Base-by-base conservation (phyloP, 2,329 filamentous ascomycete species). In the Fusarium lateritium region DNA sequence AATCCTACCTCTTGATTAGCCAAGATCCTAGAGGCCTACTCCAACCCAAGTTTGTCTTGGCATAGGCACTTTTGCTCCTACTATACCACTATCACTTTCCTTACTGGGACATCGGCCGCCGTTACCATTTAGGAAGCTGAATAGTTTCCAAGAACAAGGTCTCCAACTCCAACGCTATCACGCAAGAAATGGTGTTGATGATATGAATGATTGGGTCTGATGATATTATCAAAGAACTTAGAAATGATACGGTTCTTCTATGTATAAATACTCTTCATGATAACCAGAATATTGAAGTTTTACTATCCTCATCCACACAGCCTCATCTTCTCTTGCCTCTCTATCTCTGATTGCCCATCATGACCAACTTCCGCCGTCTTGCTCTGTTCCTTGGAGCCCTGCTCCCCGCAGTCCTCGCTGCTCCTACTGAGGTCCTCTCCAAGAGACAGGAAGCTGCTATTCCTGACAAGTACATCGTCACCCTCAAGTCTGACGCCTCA, bases 381-480 rank as follows among this genome's bases (percentile, higher is more conserved):
- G 77, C 76, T 44, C 69, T 79, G 55, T 69, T 65, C 52, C 51
- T 79, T 15, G 77, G 75, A 71, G 77, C 77, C 49, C 67, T 79
- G 63, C 76, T 78, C 62, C 76, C 77, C 4, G 76, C 72, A 21
- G 74, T 69, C 47, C 71, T 77, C 34, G 76, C 76, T n/a, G 76
- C 76, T 24, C 76, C 76, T 15, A 57, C 74, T 22, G 50, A 65
- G 17, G 39, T 44, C 34, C 45, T 43, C 19, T 28, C 55, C 17
- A 69, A 69, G 45, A 51, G 57, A 22, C 38, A 65, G 39, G 50
- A 50, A 14, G 46, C 46, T 45, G 59, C 54, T 38, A 40, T 51
- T 2, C 66, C 70, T n/a, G 62, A 69, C 63, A 76, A 74, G 60
- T 91, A 88, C 78, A 89, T 90, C 69, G 83, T 90, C 42, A 87